phyloP scores from a whole-genome alignment of 2,329 filamentous ascomycete species.

The Calonectria pseudoreteaudii region DNA sequence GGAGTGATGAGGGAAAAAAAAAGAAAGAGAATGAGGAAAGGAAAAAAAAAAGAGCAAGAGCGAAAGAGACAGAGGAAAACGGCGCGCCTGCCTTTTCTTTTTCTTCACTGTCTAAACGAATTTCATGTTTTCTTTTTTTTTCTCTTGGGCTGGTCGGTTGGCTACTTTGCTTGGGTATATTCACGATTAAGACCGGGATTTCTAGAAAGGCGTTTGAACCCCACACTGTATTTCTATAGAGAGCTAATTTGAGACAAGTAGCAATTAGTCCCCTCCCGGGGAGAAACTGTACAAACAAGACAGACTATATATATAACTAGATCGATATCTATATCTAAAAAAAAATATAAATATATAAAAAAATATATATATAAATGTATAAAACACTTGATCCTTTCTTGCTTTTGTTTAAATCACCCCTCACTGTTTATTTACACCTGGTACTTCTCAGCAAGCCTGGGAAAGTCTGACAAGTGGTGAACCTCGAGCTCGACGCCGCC shows the following conservation, averaged over 20 bases:
- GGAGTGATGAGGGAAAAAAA: not conserved
- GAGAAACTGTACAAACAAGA: not conserved
- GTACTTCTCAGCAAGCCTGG: constrained; percentile 32
- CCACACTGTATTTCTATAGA: constrained; percentile 18
- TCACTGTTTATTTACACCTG: not conserved
- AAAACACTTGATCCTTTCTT: not conserved
- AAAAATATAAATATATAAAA: not conserved
- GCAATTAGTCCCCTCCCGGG: not conserved
- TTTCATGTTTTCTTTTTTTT: not conserved
- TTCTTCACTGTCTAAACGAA: not conserved
- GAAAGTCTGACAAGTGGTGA: constrained; percentile 37
- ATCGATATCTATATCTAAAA: too few relatives aligned
- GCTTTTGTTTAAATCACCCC: too few relatives aligned
- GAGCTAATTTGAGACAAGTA: constrained; percentile 9
- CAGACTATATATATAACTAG: not conserved
- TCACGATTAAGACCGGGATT: not conserved
- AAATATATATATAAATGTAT: too few relatives aligned
- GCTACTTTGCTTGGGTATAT: not conserved
- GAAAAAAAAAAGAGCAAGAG: not conserved
- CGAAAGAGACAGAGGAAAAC: too few relatives aligned
- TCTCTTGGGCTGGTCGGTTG: not conserved
- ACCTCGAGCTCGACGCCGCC: constrained; percentile 33
- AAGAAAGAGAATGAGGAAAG: not conserved
- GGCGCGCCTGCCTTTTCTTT: not conserved
- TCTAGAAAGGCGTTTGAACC: constrained; percentile 5